Evolutionary conservation across 306 rosid species (phyloP).

Genomic region (Castanea crenata): DNA sequence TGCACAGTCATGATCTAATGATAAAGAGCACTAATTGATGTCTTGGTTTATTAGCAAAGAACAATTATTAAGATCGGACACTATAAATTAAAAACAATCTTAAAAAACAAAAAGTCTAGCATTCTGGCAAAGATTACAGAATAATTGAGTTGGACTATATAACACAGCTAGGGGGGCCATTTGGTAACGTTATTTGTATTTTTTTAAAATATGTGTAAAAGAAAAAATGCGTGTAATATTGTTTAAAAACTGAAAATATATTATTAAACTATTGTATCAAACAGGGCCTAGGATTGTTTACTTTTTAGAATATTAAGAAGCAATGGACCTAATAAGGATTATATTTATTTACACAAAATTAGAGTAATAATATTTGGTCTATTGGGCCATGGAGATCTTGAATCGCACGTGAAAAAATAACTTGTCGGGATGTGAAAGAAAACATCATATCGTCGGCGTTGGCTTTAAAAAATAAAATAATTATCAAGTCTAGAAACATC

Average conservation of each 20-base stretch:
- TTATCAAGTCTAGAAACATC: slow-evolving; percentile 3
- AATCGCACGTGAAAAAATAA: slow-evolving; percentile 25
- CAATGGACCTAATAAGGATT: background rate
- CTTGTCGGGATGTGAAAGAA: slow-evolving; percentile 11
- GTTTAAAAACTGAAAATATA: too few relatives aligned
- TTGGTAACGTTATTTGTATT: too few relatives aligned
- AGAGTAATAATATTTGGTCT: background rate
- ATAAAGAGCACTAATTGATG: too few relatives aligned
- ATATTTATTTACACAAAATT: background rate
- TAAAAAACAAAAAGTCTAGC: too few relatives aligned
- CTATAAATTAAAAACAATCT: too few relatives aligned
- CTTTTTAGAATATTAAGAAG: background rate
- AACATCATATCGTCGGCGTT: background rate
- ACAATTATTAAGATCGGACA: too few relatives aligned
- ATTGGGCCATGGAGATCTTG: slow-evolving; percentile 19
- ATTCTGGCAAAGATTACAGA: background rate
- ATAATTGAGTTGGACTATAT: background rate
- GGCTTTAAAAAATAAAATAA: background rate
- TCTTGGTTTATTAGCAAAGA: too few relatives aligned
- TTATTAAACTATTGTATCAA: too few relatives aligned
- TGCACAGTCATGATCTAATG: too few relatives aligned
- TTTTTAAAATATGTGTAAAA: too few relatives aligned
- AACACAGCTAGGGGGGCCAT: background rate
- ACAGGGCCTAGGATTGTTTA: background rate
- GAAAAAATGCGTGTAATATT: too few relatives aligned